These are phyloP conservation scores for Apiotrichum veenhuisii DNA, from an alignment of 1,284 basidiomycete species.

Conservation along the genomic window DNA sequence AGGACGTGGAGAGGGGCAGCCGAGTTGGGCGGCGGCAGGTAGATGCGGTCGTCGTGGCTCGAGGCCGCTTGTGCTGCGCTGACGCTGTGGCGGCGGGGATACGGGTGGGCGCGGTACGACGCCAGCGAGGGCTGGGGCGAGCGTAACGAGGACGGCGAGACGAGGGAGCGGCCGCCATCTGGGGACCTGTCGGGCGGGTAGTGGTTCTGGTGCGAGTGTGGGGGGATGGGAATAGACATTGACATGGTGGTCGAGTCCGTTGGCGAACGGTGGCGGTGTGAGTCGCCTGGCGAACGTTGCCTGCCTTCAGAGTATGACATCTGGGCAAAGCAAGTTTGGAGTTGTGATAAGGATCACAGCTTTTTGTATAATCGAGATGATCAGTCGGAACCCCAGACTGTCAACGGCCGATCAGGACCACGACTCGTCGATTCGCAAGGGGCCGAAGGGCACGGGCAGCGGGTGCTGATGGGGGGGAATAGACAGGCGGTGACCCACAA, in stretches of 20 bases:
- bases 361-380: not conserved
- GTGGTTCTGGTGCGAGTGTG: not conserved
- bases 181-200: not conserved
- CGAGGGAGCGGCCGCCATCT: conserved; percentile 5
- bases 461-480: not conserved
- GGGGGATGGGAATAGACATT: conserved; percentile 16
- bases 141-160: conserved; percentile 9
- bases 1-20: conserved; percentile 15
- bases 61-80: conserved; percentile 1
- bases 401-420: not conserved
- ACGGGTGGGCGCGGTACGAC: conserved; percentile 16
- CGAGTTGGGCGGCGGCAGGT: conserved; percentile 20
- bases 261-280: not conserved
- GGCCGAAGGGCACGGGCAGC: not conserved
- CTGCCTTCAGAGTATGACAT: conserved; percentile 1
- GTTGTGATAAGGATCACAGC: not conserved
- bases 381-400: too few relatives aligned
- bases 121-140: conserved; percentile 13
- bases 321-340: not conserved
- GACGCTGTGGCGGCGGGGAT: conserved; percentile 10
- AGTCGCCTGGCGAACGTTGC: conserved; percentile 2
- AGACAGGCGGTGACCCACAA: not conserved
- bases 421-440: not conserved
- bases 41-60: conserved; percentile 2
- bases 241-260: conserved; percentile 7